Percentiles rank a stretch among this genome's conserved stretches.
These are phyloP conservation scores for Aspergillus affinis DNA, from an alignment of 495 filamentous ascomycete genomes.

Conservation along the genomic window DNA sequence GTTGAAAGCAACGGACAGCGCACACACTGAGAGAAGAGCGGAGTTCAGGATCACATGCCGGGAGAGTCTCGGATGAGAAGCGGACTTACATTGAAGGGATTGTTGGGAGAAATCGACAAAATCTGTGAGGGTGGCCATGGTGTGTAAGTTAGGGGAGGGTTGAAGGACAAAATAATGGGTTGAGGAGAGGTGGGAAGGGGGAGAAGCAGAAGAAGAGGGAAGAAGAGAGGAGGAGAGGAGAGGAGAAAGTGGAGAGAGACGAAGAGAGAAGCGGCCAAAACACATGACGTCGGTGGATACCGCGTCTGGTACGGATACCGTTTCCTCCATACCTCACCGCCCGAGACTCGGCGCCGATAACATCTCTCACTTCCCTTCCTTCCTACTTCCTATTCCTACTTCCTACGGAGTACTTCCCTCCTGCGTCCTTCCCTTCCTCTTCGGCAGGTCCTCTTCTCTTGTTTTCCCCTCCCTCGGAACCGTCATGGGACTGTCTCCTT, in stretches of 20 bases:
- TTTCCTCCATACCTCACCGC: constrained; percentile 1
- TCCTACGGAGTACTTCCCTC: too few relatives aligned
- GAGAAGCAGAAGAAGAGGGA: constrained; percentile 7
- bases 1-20: constrained; percentile 53
- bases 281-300: constrained; percentile 18
- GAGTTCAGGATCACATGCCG: constrained; percentile 39
- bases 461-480: constrained; percentile 9
- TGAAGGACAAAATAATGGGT: constrained; percentile 3
- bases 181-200: constrained; percentile 11
- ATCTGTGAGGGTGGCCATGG: constrained; percentile 40
- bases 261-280: constrained; percentile 10
- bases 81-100: constrained; percentile 42
- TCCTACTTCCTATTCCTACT: background rate
- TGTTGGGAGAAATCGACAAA: constrained; percentile 48
- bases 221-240: constrained; percentile 10
- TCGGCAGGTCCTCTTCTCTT: constrained; percentile 6
- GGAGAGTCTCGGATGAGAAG: constrained; percentile 2
- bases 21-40: constrained; percentile 36
- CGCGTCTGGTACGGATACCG: background rate
- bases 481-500: constrained; percentile 34
- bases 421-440: background rate
- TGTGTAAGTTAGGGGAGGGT: background rate
- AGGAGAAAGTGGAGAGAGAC: constrained; percentile 3
- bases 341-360: background rate
- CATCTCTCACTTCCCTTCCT: background rate